Conservation (phyloP, 1,284 basidiomycete genomes). For the Gymnopus androsaceus region DNA sequence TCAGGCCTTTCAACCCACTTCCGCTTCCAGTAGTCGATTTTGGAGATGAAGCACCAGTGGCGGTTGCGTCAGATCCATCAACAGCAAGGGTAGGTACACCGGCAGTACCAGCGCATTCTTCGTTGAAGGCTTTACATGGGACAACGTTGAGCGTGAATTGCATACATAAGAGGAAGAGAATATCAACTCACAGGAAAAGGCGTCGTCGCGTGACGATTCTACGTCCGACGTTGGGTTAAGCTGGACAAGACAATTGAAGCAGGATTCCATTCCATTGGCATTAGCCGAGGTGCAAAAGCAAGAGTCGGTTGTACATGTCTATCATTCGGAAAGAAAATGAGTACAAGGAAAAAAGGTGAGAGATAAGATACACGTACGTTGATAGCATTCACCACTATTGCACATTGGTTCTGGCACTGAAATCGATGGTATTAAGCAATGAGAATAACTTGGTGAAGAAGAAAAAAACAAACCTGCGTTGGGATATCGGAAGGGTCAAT, state of each 20-base stretch:
- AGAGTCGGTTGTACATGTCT: slow-evolving; percentile 18
- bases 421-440: slow-evolving; percentile 12
- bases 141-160: not conserved
- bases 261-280: slow-evolving; percentile 19
- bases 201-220: slow-evolving; percentile 14
- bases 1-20: not conserved
- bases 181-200: slow-evolving; percentile 22
- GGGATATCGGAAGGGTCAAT: not conserved
- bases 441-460: not conserved
- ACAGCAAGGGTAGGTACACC: not conserved
- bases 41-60: not conserved
- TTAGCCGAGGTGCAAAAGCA: slow-evolving; percentile 25
- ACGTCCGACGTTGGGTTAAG: slow-evolving; percentile 12
- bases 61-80: not conserved
- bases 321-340: not conserved
- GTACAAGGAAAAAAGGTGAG: not conserved
- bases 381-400: slow-evolving; percentile 8
- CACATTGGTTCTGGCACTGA: slow-evolving; percentile 17
- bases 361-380: not conserved
- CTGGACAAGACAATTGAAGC: slow-evolving; percentile 24
- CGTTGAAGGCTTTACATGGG: not conserved
- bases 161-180: not conserved
- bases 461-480: not conserved
- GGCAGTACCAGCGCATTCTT: not conserved
- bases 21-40: not conserved